These are phyloP conservation scores for Beauveria rudraprayagi DNA, from an alignment of 2,329 filamentous ascomycete genomes.

Conservation along the genomic window DNA sequence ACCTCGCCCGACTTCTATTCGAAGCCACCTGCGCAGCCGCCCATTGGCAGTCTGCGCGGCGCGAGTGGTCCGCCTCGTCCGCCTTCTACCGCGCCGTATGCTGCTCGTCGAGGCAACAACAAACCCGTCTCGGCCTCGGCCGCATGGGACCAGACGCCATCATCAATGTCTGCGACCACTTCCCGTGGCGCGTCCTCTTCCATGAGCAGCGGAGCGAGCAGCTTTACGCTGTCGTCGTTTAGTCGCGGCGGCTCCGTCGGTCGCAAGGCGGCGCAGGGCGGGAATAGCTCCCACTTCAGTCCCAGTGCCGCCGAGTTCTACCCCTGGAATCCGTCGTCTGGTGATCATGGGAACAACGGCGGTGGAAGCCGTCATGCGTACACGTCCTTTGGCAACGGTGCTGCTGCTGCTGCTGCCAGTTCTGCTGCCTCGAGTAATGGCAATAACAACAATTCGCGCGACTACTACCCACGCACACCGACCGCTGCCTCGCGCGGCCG, in stretches of 20 bases:
- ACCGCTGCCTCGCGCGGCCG: conserved; percentile 20
- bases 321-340: conserved; percentile 19
- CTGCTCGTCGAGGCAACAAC: background rate
- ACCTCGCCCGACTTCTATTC: background rate
- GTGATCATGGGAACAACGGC: conserved; percentile 16
- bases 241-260: background rate
- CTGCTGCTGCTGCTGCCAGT: conserved; percentile 9
- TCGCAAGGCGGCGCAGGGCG: conserved; percentile 2
- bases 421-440: conserved; percentile 13
- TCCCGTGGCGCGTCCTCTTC: background rate
- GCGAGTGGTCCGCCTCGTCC: background rate
- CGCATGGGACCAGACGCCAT: background rate
- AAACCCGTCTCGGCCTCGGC: background rate
- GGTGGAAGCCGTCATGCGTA: background rate
- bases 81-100: background rate
- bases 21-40: background rate
- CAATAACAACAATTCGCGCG: conserved; percentile 18
- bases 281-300: conserved; percentile 19
- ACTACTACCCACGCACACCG: conserved; percentile 24
- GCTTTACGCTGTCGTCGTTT: conserved; percentile 14
- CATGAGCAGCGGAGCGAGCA: background rate
- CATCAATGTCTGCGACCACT: no score
- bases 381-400: background rate
- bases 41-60: background rate
- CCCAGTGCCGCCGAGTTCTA: conserved; percentile 27